Evolutionary conservation across 805 yeast species (phyloP).

Genomic region (Kazachstania taianensis): DNA sequence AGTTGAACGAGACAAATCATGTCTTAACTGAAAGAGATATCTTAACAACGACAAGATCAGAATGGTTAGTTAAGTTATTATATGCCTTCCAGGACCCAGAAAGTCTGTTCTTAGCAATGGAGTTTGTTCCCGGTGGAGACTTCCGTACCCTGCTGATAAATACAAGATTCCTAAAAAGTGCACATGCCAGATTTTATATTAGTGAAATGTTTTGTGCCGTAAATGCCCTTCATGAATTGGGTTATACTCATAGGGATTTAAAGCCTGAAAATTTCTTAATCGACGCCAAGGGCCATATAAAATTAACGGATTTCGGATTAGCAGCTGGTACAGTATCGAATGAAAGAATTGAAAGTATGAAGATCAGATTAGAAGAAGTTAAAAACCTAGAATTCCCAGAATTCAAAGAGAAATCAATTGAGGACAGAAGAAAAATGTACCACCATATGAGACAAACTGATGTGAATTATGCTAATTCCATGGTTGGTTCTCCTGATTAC

Average conservation of each 20-base stretch:
- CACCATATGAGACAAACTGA: slow-evolving; percentile 65
- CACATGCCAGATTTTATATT: slow-evolving; percentile 90
- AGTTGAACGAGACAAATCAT: slow-evolving; percentile 90
- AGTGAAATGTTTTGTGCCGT: slow-evolving; percentile 95
- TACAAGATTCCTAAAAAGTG: slow-evolving; percentile 85
- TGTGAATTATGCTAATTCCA: slow-evolving; percentile 82
- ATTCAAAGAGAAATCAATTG: slow-evolving; percentile 60
- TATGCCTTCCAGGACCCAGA: slow-evolving; percentile 93
- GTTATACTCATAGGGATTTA: slow-evolving; percentile 93
- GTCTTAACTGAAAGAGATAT: slow-evolving; percentile 94
- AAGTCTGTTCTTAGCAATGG: slow-evolving; percentile 93
- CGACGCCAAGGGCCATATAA: slow-evolving; percentile 67
- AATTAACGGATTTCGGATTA: slow-evolving; percentile 82
- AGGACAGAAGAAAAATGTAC: slow-evolving; percentile 81
- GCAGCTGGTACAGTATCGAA: slow-evolving; percentile 94
- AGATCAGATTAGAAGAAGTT: slow-evolving; percentile 54
- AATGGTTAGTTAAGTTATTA: slow-evolving; percentile 87
- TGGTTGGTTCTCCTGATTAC: slow-evolving; percentile 97
- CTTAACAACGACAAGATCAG: slow-evolving; percentile 87
- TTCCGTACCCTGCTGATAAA: slow-evolving; percentile 88
- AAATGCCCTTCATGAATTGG: slow-evolving; percentile 85
- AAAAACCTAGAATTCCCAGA: slow-evolving; percentile 62
- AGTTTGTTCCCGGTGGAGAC: slow-evolving; percentile 99
- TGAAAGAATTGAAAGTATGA: slow-evolving; percentile 90
- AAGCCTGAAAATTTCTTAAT: slow-evolving; percentile 88